phyloP scores from a whole-genome alignment of 2,329 filamentous ascomycete genomes.

The Fusarium nurragi region DNA sequence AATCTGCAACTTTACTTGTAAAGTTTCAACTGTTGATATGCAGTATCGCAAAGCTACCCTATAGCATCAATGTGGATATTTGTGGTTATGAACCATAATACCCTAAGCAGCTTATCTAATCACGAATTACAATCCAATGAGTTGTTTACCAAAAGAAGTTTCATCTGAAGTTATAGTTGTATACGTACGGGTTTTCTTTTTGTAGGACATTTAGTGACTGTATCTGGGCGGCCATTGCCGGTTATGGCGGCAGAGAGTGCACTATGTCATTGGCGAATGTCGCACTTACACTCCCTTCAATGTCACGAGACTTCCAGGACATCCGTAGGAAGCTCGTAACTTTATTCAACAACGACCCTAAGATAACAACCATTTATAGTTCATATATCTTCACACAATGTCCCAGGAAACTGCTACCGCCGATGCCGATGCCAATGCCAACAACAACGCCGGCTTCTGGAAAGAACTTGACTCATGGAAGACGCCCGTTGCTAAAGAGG shows the following conservation, averaged over 20 bases:
- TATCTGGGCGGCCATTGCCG: not conserved
- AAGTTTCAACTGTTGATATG: not conserved
- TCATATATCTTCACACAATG: conserved; percentile 13
- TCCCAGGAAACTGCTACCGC: conserved; percentile 14
- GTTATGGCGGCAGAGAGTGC: not conserved
- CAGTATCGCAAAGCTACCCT: conserved; percentile 18
- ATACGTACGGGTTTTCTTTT: not conserved
- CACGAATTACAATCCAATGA: not conserved
- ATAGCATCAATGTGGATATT: not conserved
- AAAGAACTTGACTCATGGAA: conserved; percentile 55
- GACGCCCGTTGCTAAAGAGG: conserved; percentile 53
- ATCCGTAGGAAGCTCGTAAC: not conserved
- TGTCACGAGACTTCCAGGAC: conserved; percentile 24
- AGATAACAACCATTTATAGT: not conserved
- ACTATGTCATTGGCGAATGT: conserved; percentile 33
- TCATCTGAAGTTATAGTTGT: not conserved
- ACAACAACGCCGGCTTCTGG: conserved; percentile 41
- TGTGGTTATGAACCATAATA: not conserved
- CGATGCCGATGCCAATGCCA: not conserved
- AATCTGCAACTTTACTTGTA: not conserved
- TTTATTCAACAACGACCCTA: not conserved
- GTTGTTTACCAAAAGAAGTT: no score
- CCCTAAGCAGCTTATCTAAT: conserved; percentile 36
- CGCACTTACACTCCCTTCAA: conserved; percentile 14
- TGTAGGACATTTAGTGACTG: not conserved